phyloP scores from a whole-genome alignment of 345 rosid species.

The Luvunga scandens region DNA sequence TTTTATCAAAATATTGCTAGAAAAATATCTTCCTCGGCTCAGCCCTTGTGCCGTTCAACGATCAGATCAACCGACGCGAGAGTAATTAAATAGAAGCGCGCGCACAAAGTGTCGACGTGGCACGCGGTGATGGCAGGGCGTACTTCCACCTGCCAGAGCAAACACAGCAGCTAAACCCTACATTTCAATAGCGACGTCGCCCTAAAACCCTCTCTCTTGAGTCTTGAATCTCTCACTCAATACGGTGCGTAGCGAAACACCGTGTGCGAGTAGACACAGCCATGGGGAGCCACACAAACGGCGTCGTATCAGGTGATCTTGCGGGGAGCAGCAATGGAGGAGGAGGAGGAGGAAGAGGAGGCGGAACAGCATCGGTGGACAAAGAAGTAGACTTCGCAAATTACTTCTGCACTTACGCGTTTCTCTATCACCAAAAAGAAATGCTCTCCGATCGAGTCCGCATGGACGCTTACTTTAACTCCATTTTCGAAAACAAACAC shows the following conservation, averaged over 20 bases:
- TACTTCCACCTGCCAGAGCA: neutral
- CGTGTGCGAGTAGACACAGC: neutral
- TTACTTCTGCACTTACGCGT: slow-evolving; percentile 87
- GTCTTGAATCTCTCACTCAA: neutral
- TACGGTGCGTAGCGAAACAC: neutral
- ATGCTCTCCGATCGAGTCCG: slow-evolving; percentile 98
- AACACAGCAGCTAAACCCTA: neutral
- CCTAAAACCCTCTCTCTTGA: slow-evolving; percentile 28
- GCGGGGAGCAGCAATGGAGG: slow-evolving; percentile 33
- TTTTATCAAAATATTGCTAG: no score
- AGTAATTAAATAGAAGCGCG: neutral
- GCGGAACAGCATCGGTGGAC: slow-evolving; percentile 41
- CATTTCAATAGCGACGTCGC: slow-evolving; percentile 26
- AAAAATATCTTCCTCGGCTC: no score
- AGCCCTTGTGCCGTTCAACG: no score
- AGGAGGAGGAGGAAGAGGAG: slow-evolving; percentile 34
- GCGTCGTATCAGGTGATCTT: slow-evolving; percentile 34
- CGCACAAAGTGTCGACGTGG: slow-evolving; percentile 11
- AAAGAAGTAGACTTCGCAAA: slow-evolving; percentile 86
- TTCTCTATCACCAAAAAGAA: slow-evolving; percentile 94
- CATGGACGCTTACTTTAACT: slow-evolving; percentile 88
- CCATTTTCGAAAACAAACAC: slow-evolving; percentile 72
- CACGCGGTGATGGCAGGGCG: neutral
- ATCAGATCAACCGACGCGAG: neutral
- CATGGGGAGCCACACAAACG: slow-evolving; percentile 55